Conservation (phyloP, 805 yeast genomes). For the Metschnikowia gelsemii region DNA sequence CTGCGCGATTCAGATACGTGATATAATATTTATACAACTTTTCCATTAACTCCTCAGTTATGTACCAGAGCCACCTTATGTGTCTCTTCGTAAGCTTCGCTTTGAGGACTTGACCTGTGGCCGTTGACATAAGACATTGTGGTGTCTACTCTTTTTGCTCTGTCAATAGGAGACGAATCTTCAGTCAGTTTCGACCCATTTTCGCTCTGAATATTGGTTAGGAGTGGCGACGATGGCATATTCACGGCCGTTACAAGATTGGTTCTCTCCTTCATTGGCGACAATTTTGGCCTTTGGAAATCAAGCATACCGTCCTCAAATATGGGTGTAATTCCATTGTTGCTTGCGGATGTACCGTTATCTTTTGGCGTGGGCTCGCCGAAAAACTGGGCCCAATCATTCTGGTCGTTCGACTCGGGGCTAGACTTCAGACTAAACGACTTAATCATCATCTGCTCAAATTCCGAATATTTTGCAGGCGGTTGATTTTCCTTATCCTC, state of each 20-base stretch:
- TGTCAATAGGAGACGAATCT: constrained; percentile 33
- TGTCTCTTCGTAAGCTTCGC: constrained; percentile 13
- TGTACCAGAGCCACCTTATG: constrained; percentile 2
- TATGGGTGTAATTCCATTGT: constrained; percentile 19
- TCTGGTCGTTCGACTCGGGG: constrained; percentile 36
- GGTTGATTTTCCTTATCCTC: constrained; percentile 31
- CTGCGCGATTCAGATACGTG: too few species aligned
- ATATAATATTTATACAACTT: too few species aligned
- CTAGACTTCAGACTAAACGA: constrained; percentile 34
- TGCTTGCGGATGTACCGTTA: constrained; percentile 14
- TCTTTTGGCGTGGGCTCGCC: constrained; percentile 43
- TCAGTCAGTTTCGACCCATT: constrained; percentile 14
- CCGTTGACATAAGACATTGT: constrained; percentile 24
- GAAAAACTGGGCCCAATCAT: constrained; percentile 47
- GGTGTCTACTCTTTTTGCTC: constrained; percentile 38
- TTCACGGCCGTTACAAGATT: constrained; percentile 28
- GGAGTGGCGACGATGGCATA: constrained; percentile 44
- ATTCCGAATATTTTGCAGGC: constrained; percentile 21
- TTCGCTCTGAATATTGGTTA: constrained; percentile 19
- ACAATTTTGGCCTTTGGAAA: constrained; percentile 30
- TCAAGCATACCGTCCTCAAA: constrained; percentile 31
- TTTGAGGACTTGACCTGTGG: constrained; percentile 21
- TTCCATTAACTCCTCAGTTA: too few species aligned
- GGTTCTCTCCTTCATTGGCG: constrained; percentile 24
- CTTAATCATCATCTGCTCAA: constrained; percentile 27